Conservation (phyloP, 177 flowering plant species). For the Vitis hybrid region DNA sequence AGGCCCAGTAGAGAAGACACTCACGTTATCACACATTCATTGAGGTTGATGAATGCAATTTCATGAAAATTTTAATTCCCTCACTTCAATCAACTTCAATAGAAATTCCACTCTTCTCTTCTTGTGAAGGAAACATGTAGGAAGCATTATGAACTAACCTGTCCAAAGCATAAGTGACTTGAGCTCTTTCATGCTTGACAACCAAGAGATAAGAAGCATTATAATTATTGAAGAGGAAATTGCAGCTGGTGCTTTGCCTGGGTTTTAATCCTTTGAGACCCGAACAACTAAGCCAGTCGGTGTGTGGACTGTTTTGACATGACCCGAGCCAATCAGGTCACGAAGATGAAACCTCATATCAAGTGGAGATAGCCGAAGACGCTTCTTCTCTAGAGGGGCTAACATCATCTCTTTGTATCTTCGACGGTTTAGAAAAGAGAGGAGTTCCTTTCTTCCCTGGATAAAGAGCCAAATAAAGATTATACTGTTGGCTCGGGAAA, state of each 20-base stretch:
- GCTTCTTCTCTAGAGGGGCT: constrained; percentile 78
- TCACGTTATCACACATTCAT: constrained; percentile 7
- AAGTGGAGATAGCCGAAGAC: constrained; percentile 68
- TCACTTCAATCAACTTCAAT: neutral
- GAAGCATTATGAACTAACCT: no score
- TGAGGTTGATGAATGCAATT: neutral
- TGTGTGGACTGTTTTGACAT: constrained; percentile 62
- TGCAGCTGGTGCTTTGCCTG: constrained; percentile 7
- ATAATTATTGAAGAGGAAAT: constrained; percentile 26
- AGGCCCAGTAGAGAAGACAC: constrained; percentile 6
- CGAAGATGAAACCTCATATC: constrained; percentile 95
- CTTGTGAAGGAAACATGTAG: neutral
- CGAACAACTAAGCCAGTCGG: constrained; percentile 77
- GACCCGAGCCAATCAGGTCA: constrained; percentile 93
- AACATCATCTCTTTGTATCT: constrained; percentile 88
- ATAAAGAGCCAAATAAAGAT: neutral
- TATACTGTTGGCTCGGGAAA: neutral
- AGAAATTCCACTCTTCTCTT: neutral
- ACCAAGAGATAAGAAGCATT: no score
- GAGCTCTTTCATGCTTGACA: neutral
- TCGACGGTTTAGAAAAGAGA: constrained; percentile 72
- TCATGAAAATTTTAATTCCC: neutral
- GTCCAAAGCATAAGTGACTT: neutral
- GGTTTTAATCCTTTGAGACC: constrained; percentile 57
- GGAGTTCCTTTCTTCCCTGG: constrained; percentile 88